Base-by-base conservation (phyloP, 176 grass and related monocot genomes). In the Musa acuminata region DNA sequence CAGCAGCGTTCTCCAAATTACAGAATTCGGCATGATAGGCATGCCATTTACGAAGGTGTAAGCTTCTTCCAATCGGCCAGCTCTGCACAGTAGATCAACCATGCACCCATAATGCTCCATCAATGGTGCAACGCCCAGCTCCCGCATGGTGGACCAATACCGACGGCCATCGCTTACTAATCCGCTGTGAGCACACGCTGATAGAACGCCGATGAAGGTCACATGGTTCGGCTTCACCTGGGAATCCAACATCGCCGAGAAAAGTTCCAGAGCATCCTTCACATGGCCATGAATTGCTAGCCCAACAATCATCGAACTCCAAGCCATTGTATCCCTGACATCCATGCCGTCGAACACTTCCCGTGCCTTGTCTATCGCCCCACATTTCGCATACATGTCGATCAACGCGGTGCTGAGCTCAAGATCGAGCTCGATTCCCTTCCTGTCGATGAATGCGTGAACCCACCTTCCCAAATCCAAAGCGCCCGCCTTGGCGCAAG, bases 311-410 rank as follows among this genome's bases (percentile, higher is more conserved):
- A 93, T 90, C 9, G 91, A 74, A 6, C 87, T 87, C 91, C 91
- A 89, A 66, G 80, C 85, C 79, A 81, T 85, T 8, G 85, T 83
- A 81, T 93, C 91, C 75, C 67, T 86, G 70, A 86, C 85, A 17
- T 74, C 55, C 91, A 89, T 87, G 0, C 12, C 72, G 74, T 90
- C 83, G 54, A 93, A 93, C 7, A 93, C 78, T 12, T 52, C 50
- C 21, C 52, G 78, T 8, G 91, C 87, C 63, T 58, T 83, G 48
- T 81, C 85, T 69, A 93, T 87, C 71, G 62, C 16, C 67, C 91
- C 85, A 0, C 91, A 93, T 75, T 93, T 93, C 10, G 85, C 82
- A 77, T 93, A 93, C 87, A 93, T 93, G 59, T 93, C 87, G 49
- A 93, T 93, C 55, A 93, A 71, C 0, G 87, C 72, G 0, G 87